Conservation (phyloP, 257 asterid genomes). For the Petunia secreta region DNA sequence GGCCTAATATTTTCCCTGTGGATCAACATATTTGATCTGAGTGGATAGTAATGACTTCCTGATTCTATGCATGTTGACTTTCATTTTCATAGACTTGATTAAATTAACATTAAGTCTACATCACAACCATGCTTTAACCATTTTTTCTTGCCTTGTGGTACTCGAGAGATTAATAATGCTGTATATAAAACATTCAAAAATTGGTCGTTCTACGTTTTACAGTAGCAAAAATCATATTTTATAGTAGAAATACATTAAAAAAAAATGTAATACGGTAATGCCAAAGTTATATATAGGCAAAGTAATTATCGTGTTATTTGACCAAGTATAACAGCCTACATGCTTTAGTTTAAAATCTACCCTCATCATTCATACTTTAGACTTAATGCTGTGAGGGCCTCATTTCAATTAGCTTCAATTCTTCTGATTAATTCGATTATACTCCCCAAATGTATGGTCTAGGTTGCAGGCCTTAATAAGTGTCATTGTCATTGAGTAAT, state of each 20-base stretch:
- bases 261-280: not conserved
- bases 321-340: not conserved
- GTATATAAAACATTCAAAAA: no score
- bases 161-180: no score
- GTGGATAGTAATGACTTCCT: no score
- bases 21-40: no score
- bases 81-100: no score
- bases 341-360: not conserved
- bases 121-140: no score
- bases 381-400: not conserved
- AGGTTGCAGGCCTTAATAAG: not conserved
- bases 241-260: not conserved
- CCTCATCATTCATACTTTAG: slow-evolving; percentile 1
- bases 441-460: not conserved
- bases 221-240: no score
- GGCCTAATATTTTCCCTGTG: no score
- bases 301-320: not conserved
- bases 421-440: not conserved
- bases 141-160: no score
- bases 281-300: not conserved
- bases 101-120: no score
- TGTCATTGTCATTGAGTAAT: not conserved
- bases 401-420: not conserved
- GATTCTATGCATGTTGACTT: no score
- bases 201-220: no score